phyloP scores from a whole-genome alignment of 1,284 basidiomycete species.

The Ganoderma lucidum region DNA sequence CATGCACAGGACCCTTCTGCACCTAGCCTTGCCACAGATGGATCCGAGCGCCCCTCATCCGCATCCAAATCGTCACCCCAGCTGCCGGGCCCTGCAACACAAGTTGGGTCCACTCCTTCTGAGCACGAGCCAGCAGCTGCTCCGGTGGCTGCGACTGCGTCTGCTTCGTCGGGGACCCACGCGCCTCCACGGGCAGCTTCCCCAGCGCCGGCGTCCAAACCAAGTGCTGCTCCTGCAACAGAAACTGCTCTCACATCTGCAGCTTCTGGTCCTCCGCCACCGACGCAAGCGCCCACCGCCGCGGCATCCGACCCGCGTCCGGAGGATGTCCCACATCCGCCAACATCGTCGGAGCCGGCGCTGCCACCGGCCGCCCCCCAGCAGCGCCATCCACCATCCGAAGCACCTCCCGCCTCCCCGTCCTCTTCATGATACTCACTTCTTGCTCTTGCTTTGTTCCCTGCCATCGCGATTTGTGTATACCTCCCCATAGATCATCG shows the following conservation, averaged over 20 bases:
- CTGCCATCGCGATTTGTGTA: not conserved
- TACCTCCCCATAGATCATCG: slow-evolving; percentile 3
- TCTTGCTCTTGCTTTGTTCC: not conserved
- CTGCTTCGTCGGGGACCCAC: not conserved
- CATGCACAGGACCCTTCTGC: not conserved
- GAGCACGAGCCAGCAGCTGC: not conserved
- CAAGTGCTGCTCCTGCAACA: not conserved
- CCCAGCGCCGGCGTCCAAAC: not conserved
- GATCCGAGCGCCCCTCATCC: not conserved
- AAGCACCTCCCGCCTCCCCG: not conserved
- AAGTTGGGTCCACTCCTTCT: not conserved
- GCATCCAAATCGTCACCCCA: not conserved
- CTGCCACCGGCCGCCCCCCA: not conserved
- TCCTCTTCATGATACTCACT: not conserved
- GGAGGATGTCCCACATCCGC: not conserved
- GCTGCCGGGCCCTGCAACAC: not conserved
- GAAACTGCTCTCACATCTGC: not conserved
- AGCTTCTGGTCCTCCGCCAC: not conserved
- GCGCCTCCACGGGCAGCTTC: not conserved
- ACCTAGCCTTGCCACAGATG: not conserved
- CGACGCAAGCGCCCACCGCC: not conserved
- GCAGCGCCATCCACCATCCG: slow-evolving; percentile 3
- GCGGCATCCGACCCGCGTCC: not conserved
- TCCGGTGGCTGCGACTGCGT: not conserved
- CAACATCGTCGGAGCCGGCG: not conserved